Base-by-base conservation (phyloP, 176 grass and related monocot species). In the Paspalum vaginatum region DNA sequence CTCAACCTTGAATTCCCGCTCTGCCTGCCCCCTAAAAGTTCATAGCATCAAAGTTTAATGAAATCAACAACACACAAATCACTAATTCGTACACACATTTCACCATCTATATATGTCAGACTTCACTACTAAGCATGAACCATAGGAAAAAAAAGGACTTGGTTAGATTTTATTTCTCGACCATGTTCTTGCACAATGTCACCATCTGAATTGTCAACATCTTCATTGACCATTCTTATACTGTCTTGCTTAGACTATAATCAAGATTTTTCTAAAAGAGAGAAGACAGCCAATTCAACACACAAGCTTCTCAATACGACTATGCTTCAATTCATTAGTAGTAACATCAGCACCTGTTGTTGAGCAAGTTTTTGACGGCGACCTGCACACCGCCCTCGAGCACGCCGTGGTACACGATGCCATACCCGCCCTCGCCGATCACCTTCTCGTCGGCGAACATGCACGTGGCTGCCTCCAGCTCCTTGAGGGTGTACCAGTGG, bases 1-100 rank as follows among this genome's bases (percentile, higher is more conserved):
- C 84, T 99, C 96, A 65, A 95, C 92, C 83, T 95, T 99, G 83
- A 99, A 99, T 89, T 99, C 96, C 56, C 83, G 93, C 79, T 99
- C 96, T 49, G 96, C 96, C 77, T 99, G 96, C 4, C 96, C 96
- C 88, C 96, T 99, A 59, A 81, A 45, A 77, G 65, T 75, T 61
- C 49, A 83, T 13, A 85, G 85, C 61, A 79, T 56, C 53, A 88
- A 37, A 51, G 58, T 75, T 74, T 65, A 66, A 47, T 22, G 70
- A 79, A 87, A 72, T 57, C 40, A 68, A 51, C 58, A 79, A 57
- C 56, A 72, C 66, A 81, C 50, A 83, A 74, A 67, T 5, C 45
- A 81, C 65, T 25, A 51, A 71, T 77, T 47, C 9, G 77, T 51
- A 57, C 67, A 27, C 25, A 66, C 11, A 86, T 61, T 56, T 78